Evolutionary conservation across 2,329 filamentous ascomycete species (phyloP).

Genomic region (Diaporthe sp.): DNA sequence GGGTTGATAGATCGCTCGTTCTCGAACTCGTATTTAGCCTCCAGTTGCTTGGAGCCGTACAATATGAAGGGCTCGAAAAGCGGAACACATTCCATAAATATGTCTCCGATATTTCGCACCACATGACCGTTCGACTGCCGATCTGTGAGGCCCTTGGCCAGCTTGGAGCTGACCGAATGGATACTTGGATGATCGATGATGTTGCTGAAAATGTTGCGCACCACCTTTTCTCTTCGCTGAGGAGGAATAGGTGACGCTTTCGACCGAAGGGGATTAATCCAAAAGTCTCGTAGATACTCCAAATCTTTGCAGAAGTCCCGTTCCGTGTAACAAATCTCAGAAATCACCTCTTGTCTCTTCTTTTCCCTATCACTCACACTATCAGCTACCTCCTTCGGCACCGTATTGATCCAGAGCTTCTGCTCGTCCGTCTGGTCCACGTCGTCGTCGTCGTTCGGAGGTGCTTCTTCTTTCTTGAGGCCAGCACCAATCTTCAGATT

Average conservation of each 20-base stretch:
- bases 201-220: slow-evolving; percentile 95
- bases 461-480: slow-evolving; percentile 72
- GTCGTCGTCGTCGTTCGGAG: slow-evolving; percentile 78
- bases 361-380: slow-evolving; percentile 91
- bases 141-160: slow-evolving; percentile 88
- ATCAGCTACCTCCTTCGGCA: slow-evolving; percentile 93
- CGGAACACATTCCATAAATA: slow-evolving; percentile 92
- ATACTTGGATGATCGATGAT: slow-evolving; percentile 86
- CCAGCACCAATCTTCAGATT: slow-evolving; percentile 95
- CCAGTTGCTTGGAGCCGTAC: slow-evolving; percentile 95
- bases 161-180: slow-evolving; percentile 87
- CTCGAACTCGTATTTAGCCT: slow-evolving; percentile 98
- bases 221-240: slow-evolving; percentile 87
- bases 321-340: slow-evolving; percentile 98
- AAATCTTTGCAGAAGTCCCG: slow-evolving; percentile 99
- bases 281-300: slow-evolving; percentile 97
- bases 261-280: slow-evolving; percentile 91
- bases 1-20: slow-evolving; percentile 91
- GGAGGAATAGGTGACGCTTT: slow-evolving; percentile 89
- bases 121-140: slow-evolving; percentile 92
- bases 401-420: slow-evolving; percentile 99
- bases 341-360: slow-evolving; percentile 98
- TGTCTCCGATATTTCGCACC: slow-evolving; percentile 89
- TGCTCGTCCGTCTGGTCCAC: slow-evolving; percentile 89
- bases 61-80: slow-evolving; percentile 96